Base-by-base conservation (phyloP, 2,329 filamentous ascomycete genomes). In the Knoxdaviesia capensis region DNA sequence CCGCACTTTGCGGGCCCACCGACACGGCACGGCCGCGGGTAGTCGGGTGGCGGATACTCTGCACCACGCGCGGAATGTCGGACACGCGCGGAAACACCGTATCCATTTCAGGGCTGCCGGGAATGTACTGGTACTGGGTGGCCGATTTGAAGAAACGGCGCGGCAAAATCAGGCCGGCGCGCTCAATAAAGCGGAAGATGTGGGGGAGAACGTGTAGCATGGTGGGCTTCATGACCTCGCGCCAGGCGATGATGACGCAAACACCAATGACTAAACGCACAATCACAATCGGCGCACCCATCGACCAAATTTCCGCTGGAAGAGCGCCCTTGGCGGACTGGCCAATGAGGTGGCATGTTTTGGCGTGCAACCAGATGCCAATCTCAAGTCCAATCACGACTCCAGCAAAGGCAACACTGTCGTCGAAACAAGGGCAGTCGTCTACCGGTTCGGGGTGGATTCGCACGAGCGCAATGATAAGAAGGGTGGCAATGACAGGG, bases 401-500 rank as follows among this genome's bases (percentile, higher is more conserved):
- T 2, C 84, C 88, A 20, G 85, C 79, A 59, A 96, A 96, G 4
- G 87, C 79, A 40, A 96, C 84, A 51, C 84, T 93, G 60, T 96
- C 88, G 55, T 96, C 88, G 54, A 92, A 96, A 58, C 88, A 96
- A 5, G 88, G 88, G 50, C 90, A 98, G 56, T 94, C 85, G 56
- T 98, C 90, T 1, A 86, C 90, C 1, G 90, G 90, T 53, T 98
- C 90, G 0, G 90, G 90, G 53, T 98, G 88, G 32, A 94, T 77
- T 44, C 88, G 77, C 29, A 96, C 80, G 6, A 94, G 67, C 6
- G 80, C 61, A 43, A 90, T 67, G 38, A 94, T 73, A 20, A 78
- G 54, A 10, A 86, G 49, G 2, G 76, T 68, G 1, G 80, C 65
- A 9, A 80, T 57, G 1, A 78, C 52, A 2, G 84, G 72, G 7